Evolutionary conservation across 352 stramenopile genomes (phyloP).

Genomic region (Phytopythium sindhum): DNA sequence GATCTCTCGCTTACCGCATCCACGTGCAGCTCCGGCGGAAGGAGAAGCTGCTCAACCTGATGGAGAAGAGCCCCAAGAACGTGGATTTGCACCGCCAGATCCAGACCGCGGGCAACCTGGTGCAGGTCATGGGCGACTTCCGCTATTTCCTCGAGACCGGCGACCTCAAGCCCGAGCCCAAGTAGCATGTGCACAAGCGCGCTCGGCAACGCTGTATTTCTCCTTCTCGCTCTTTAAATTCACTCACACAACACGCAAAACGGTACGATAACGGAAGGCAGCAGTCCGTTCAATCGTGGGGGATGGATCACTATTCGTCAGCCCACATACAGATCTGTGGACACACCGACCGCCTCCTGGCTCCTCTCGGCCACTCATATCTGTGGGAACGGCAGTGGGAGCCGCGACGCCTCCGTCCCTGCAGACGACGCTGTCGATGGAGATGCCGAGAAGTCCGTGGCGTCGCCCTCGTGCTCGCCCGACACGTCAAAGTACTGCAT

Average conservation of each 20-base stretch:
- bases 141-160: slow-evolving; percentile 80
- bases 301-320: background rate
- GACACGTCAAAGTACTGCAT: slow-evolving; percentile 49
- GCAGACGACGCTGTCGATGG: slow-evolving; percentile 27
- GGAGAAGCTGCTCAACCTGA: slow-evolving; percentile 79
- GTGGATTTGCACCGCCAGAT: slow-evolving; percentile 85
- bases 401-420: slow-evolving; percentile 2
- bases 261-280: background rate
- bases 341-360: slow-evolving; percentile 1
- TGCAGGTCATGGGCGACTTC: slow-evolving; percentile 81
- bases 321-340: background rate
- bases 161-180: slow-evolving; percentile 27
- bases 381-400: slow-evolving; percentile 5
- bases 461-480: background rate
- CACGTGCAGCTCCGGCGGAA: slow-evolving; percentile 69
- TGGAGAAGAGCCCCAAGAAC: slow-evolving; percentile 83
- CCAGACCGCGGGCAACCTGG: slow-evolving; percentile 78
- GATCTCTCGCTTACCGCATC: background rate
- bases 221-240: background rate
- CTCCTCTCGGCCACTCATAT: slow-evolving; percentile 14
- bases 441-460: slow-evolving; percentile 4
- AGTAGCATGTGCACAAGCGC: slow-evolving; percentile 8
- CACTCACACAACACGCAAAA: background rate
- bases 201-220: background rate
- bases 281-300: background rate